phyloP scores from a whole-genome alignment of 306 rosid genomes.

The Cucurbita pepo region DNA sequence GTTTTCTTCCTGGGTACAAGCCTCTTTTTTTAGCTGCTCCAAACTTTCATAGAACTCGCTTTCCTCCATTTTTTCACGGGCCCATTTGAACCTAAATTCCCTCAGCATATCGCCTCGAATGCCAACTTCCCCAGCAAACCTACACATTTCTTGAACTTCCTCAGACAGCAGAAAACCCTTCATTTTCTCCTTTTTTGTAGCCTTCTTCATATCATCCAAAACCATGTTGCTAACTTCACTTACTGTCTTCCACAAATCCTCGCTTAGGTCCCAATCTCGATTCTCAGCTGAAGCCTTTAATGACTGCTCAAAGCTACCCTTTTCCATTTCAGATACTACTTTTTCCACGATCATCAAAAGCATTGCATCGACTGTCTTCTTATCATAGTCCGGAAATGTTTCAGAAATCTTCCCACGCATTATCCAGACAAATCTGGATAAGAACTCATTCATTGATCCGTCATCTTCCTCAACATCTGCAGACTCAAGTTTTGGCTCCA shows the following conservation, averaged over 20 bases:
- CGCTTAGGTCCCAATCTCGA: slow-evolving; percentile 46
- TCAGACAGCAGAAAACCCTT: slow-evolving; percentile 57
- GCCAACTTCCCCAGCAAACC: slow-evolving; percentile 82
- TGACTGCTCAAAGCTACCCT: slow-evolving; percentile 20
- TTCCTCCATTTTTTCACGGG: slow-evolving; percentile 79
- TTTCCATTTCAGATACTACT: slow-evolving; percentile 55
- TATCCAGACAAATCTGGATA: slow-evolving; percentile 66
- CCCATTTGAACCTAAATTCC: slow-evolving; percentile 92
- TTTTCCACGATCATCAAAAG: slow-evolving; percentile 38
- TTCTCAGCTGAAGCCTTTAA: slow-evolving; percentile 2
- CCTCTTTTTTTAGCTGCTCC: slow-evolving; percentile 37
- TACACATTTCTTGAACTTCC: slow-evolving; percentile 73
- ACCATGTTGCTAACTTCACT: slow-evolving; percentile 84
- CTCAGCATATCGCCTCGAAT: slow-evolving; percentile 71
- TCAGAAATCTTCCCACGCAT: slow-evolving; percentile 48
- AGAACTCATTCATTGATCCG: slow-evolving; percentile 43
- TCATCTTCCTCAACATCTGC: slow-evolving; percentile 22
- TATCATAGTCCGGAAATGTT: slow-evolving; percentile 32
- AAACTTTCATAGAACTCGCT: slow-evolving; percentile 51
- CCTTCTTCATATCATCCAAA: slow-evolving; percentile 64
- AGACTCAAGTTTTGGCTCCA: neutral
- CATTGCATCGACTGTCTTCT: slow-evolving; percentile 49
- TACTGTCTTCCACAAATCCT: slow-evolving; percentile 80
- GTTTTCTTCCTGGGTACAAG: slow-evolving; percentile 9
- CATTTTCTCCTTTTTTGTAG: slow-evolving; percentile 61